Conservation (phyloP, 306 rosid species). For the Gastrolobium villosum region DNA sequence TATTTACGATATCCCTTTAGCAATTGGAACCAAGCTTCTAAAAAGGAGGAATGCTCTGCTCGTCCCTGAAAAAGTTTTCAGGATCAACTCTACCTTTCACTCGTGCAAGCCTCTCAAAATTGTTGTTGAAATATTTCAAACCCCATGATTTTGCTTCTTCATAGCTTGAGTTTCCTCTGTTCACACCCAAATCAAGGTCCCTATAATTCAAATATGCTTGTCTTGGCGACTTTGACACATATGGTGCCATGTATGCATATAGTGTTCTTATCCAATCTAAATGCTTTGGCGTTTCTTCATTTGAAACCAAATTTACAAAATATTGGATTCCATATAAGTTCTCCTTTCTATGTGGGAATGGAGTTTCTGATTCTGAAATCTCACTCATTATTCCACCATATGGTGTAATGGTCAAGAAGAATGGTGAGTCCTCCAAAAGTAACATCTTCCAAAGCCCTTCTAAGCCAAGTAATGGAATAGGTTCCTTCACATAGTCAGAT, state of each 20-base stretch:
- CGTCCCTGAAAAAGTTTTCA: conserved; percentile 47
- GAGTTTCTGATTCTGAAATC: conserved; percentile 45
- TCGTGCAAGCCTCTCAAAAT: no score
- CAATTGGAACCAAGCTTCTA: no score
- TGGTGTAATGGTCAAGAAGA: conserved; percentile 23
- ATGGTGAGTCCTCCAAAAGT: neutral
- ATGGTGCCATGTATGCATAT: conserved; percentile 15
- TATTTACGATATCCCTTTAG: neutral
- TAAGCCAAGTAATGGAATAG: conserved; percentile 35
- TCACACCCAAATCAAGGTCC: conserved; percentile 41
- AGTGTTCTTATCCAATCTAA: neutral
- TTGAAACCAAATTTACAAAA: conserved; percentile 14
- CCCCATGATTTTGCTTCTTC: no score
- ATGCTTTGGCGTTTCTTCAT: neutral
- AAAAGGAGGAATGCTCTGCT: conserved; percentile 55
- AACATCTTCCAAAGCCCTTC: conserved; percentile 46
- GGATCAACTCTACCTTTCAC: conserved; percentile 34
- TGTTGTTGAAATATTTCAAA: no score
- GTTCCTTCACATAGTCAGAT: conserved; percentile 47
- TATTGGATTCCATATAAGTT: conserved; percentile 44
- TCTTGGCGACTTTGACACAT: conserved; percentile 28
- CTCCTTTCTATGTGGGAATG: conserved; percentile 48
- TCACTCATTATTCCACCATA: conserved; percentile 55
- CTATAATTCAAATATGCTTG: conserved; percentile 31
- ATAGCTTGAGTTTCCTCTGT: no score